phyloP scores from a whole-genome alignment of 2,329 filamentous ascomycete species.

The Hymenoscyphus infarciens region DNA sequence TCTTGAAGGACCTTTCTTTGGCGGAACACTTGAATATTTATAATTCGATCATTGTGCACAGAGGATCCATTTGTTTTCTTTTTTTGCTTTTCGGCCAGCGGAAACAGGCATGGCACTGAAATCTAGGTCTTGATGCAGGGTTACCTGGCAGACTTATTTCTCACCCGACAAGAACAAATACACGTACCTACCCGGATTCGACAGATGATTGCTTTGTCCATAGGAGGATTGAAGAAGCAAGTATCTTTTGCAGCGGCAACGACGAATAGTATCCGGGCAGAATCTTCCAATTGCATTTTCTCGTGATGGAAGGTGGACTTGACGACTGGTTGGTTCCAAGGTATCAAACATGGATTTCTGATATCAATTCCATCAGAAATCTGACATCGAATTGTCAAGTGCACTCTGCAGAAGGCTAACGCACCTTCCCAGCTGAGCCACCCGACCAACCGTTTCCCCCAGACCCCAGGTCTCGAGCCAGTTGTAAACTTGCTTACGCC shows the following conservation, averaged over 20 bases:
- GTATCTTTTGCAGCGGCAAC: neutral
- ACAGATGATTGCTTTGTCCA: conserved; percentile 14
- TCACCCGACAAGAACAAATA: conserved; percentile 1
- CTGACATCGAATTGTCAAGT: neutral
- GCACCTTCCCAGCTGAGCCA: neutral
- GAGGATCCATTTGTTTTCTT: neutral
- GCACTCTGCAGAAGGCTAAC: neutral
- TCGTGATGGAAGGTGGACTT: neutral
- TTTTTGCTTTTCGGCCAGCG: conserved; percentile 23
- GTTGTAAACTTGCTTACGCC: neutral
- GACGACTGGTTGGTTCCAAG: neutral
- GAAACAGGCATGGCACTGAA: neutral
- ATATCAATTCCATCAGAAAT: neutral
- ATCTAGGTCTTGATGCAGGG: conserved; percentile 2
- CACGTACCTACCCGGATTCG: conserved; percentile 20
- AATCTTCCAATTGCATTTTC: neutral
- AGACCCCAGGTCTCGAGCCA: too few species aligned
- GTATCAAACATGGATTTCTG: neutral
- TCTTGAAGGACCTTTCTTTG: neutral
- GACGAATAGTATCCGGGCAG: neutral
- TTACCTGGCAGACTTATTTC: conserved; percentile 11
- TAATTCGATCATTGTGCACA: neutral
- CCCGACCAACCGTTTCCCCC: neutral
- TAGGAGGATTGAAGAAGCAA: conserved; percentile 13
- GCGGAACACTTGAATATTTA: neutral